Evolutionary conservation across 2,329 filamentous ascomycete genomes (phyloP), one percentile per base, ranked within the genome.

Genomic region (Botrytis fabae): DNA sequence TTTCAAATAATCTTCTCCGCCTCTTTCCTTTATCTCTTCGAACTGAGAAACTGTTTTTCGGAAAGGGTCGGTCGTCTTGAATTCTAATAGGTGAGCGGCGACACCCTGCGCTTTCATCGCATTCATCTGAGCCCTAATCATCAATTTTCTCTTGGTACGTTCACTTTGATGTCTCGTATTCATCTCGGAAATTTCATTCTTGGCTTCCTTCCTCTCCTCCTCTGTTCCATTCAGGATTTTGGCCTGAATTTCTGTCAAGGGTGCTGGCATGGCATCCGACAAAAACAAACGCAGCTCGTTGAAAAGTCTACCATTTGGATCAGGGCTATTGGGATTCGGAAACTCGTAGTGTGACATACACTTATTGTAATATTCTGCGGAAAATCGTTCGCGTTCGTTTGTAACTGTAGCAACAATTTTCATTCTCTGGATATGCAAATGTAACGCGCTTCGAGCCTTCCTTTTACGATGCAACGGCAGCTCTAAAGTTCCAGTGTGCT

Each of bases 71-170:
- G 61, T 44, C 16, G 8, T n/a, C 61, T 44, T 40, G n/a, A 12
- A 7, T n/a, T 4, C 25, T 22, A 25, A 16, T 25, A 14, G 44
- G 7, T 0, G 0, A 18, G n/a, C 2, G 22, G 63, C 63, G 6
- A 0, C 1, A 25, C 0, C 8, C 46, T 14, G 22, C 22, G 63
- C 28, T 28, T 20, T 18, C 1, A 0, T 10, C 4, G 35, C 4
- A 9, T 2, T 0, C 1, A 0, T 16, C 4, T n/a, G 1, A 25
- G 38, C 35, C 35, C 1, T 6, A 6, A 3, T 0, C 7, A 54
- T n/a, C 7, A 0, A 12, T n/a, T 54, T 54, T n/a, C 25, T 54
- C 48, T n/a, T n/a, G 25, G n/a, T 12, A 25, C 14, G 48, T 1
- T 54, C n/a, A 54, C 25, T 25, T 54, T 12, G 25, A 16, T 16